Conservation (phyloP, 148 eudicot genomes). For the Amaranthus hypochondriacus region DNA sequence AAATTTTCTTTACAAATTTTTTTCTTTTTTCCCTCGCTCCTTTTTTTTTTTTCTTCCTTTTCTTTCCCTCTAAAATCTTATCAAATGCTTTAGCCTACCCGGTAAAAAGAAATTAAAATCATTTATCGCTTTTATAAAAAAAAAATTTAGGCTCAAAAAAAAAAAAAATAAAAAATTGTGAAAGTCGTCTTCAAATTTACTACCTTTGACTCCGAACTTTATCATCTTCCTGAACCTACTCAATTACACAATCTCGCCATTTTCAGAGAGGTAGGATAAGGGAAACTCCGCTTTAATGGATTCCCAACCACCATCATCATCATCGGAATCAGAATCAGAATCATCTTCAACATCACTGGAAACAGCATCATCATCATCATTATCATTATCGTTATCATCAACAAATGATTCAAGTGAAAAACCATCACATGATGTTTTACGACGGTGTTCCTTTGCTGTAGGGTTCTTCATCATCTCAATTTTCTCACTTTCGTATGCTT, state of each 20-base stretch:
- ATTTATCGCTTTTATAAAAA: too few species aligned
- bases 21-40: too few species aligned
- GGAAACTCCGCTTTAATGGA: background rate
- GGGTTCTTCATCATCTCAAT: conserved; percentile 32
- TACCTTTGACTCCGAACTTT: too few species aligned
- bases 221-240: background rate
- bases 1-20: too few species aligned
- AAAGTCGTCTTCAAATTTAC: too few species aligned
- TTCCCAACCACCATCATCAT: background rate
- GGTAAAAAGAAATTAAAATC: too few species aligned
- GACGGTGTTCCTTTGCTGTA: conserved; percentile 29
- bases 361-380: background rate
- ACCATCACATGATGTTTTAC: conserved; percentile 1
- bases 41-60: too few species aligned
- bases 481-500: conserved; percentile 30
- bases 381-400: background rate
- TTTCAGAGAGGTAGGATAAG: too few species aligned
- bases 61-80: too few species aligned
- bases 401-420: background rate
- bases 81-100: too few species aligned
- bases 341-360: background rate
- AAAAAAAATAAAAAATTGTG: too few species aligned
- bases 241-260: background rate
- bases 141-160: too few species aligned
- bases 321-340: background rate